Evolutionary conservation across 2,329 filamentous ascomycete species (phyloP).

Genomic region (Penicillium expansum): DNA sequence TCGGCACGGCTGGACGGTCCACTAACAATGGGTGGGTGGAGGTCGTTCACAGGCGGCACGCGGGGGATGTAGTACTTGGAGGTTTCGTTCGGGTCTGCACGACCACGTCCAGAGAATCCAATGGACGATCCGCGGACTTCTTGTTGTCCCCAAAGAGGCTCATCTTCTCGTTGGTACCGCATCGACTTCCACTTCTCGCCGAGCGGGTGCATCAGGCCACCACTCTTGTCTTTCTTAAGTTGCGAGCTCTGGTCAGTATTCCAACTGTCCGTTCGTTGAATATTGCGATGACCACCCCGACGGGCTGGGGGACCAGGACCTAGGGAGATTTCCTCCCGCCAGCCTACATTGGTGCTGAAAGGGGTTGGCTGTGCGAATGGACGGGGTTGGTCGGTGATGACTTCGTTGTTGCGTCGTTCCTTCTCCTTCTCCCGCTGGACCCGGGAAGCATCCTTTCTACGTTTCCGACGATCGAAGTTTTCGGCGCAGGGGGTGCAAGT

Average conservation of each 20-base stretch:
- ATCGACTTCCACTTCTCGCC: slow-evolving; percentile 71
- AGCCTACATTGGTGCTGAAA: slow-evolving; percentile 83
- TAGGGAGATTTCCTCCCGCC: slow-evolving; percentile 80
- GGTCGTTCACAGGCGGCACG: slow-evolving; percentile 77
- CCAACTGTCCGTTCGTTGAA: slow-evolving; percentile 56
- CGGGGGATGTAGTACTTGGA: slow-evolving; percentile 60
- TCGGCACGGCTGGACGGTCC: slow-evolving; percentile 67
- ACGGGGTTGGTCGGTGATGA: slow-evolving; percentile 63
- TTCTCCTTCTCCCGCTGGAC: slow-evolving; percentile 66
- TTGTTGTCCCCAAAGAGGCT: slow-evolving; percentile 80
- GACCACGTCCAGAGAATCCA: slow-evolving; percentile 43
- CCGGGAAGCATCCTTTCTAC: slow-evolving; percentile 66
- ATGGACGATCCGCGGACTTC: slow-evolving; percentile 56
- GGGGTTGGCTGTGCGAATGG: slow-evolving; percentile 73
- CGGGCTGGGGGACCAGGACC: slow-evolving; percentile 70
- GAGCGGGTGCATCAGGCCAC: slow-evolving; percentile 32
- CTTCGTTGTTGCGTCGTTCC: slow-evolving; percentile 57
- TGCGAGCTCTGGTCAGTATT: slow-evolving; percentile 45
- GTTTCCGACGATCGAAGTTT: slow-evolving; percentile 65
- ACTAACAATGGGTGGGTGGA: slow-evolving; percentile 80
- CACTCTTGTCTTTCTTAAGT: slow-evolving; percentile 49
- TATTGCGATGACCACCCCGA: slow-evolving; percentile 52
- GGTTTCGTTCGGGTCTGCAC: slow-evolving; percentile 34
- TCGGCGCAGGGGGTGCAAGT: slow-evolving; percentile 62
- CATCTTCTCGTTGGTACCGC: slow-evolving; percentile 82